Percentiles rank a stretch among this genome's conserved stretches.
Conservation (phyloP, 1,139 yeast genomes). For the Suhomyces bolitotheri region DNA sequence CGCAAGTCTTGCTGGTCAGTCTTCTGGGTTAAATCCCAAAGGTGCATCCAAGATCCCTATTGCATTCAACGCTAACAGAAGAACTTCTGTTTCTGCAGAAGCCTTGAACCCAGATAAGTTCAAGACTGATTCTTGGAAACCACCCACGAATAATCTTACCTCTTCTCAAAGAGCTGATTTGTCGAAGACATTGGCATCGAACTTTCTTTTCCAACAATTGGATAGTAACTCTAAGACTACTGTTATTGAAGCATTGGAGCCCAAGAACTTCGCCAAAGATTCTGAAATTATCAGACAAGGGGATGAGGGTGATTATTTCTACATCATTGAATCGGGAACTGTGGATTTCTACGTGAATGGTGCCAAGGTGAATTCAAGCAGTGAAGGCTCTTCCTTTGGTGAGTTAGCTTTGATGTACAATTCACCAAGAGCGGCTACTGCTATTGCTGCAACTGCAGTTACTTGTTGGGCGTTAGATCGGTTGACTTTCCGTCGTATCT, state of each 20-base stretch:
- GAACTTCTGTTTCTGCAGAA: conserved; percentile 88
- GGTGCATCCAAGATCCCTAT: conserved; percentile 43
- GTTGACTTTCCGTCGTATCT: conserved; percentile 85
- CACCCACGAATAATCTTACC: conserved; percentile 67
- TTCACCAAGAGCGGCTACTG: conserved; percentile 97
- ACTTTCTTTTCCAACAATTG: conserved; percentile 79
- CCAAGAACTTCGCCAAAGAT: conserved; percentile 60
- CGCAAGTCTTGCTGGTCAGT: conserved; percentile 7
- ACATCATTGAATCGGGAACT: conserved; percentile 80
- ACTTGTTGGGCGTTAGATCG: conserved; percentile 89
- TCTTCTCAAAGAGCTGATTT: conserved; percentile 67
- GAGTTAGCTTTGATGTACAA: conserved; percentile 97
- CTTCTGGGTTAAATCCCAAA: conserved; percentile 15
- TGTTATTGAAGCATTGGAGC: conserved; percentile 79
- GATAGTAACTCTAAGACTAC: conserved; percentile 72
- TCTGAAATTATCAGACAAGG: conserved; percentile 85
- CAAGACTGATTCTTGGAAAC: conserved; percentile 66
- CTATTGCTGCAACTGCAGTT: conserved; percentile 67
- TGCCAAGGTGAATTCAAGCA: conserved; percentile 67
- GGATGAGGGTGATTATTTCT: conserved; percentile 94
- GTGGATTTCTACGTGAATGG: conserved; percentile 83
- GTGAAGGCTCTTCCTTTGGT: conserved; percentile 91
- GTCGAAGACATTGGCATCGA: conserved; percentile 69
- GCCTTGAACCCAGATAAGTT: conserved; percentile 59
- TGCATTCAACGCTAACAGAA: conserved; percentile 75